Evolutionary conservation across 2,329 filamentous ascomycete genomes (phyloP).

Genomic region (Colletotrichum tamarilloi): DNA sequence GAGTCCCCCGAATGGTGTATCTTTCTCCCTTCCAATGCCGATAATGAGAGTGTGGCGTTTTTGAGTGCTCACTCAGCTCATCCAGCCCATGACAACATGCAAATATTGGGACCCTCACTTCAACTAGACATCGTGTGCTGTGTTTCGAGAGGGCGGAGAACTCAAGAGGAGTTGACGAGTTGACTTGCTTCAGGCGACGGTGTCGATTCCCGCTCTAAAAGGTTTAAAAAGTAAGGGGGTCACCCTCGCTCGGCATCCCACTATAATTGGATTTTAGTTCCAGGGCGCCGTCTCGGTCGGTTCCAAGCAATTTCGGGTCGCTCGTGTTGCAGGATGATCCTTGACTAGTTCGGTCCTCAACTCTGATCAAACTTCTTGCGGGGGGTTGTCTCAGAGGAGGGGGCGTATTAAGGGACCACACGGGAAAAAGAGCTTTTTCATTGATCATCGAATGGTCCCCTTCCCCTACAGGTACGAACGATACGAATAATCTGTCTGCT

Average conservation of each 20-base stretch:
- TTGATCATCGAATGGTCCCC: no score
- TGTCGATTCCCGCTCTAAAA: not conserved
- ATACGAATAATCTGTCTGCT: not conserved
- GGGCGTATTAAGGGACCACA: not conserved
- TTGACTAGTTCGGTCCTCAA: conserved; percentile 2
- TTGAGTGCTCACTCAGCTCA: not conserved
- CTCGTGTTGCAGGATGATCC: not conserved
- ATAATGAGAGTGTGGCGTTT: not conserved
- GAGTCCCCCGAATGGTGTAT: not conserved
- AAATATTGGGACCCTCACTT: not conserved
- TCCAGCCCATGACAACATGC: not conserved
- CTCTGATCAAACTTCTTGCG: not conserved
- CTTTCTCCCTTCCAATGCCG: not conserved
- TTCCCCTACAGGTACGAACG: no score
- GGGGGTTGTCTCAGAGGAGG: not conserved
- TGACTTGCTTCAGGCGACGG: not conserved
- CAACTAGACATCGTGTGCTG: not conserved
- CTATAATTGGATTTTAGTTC: not conserved
- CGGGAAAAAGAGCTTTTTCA: not conserved
- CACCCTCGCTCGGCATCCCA: not conserved
- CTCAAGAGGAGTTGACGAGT: not conserved
- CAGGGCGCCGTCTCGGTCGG: conserved; percentile 4
- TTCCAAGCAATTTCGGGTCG: not conserved
- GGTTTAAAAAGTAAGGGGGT: not conserved
- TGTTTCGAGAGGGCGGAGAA: not conserved